Base-by-base conservation (phyloP, 208 protist genomes). In the Leishmania gerbilli region DNA sequence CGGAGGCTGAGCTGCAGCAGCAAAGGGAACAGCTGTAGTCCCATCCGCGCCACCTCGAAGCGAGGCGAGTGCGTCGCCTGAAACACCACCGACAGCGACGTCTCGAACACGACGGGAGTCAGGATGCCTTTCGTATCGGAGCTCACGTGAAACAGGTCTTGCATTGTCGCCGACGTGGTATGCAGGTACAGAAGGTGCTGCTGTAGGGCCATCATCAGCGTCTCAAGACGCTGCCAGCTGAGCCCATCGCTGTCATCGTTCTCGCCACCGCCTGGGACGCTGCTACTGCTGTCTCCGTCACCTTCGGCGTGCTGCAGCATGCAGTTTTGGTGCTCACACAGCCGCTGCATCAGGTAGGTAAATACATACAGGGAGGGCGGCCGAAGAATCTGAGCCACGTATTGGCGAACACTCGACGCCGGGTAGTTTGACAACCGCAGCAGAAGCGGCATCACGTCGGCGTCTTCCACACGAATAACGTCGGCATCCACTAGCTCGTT, bases 141-240 rank as follows among this genome's bases (percentile, higher is more conserved):
- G 37, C 56, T 71, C 34, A 58, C 76, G 67, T 71, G 79, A 42
- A 65, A 24, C 55, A 92, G 84, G 76, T 91, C 89, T 58, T 37
- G 77, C 77, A 62, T 60, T 45, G 76, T 69, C 8, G 62, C 72
- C 1, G 71, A 45, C 4, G 49, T 71, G 49, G 82, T 24, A 7
- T 40, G 56, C 51, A 85, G 67, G 77, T 81, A 76, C 77, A 80
- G 67, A 34, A 94, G 86, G 64, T 95, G 90, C 85, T 91, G 85
- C 56, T 94, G 85, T 47, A 97, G 86, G 68, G 91, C 91, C 92
- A 97, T 97, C 69, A 97, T 88, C 40, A 97, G 72, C n/a, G 92
- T 95, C 82, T 97, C 93, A 56, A 88, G 78, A 64, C 81, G 79
- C 78, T 92, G 84, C 93, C 93, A 97, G 83, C 84, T 84, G 45